These are phyloP conservation scores for Hypomontagnella submonticulosa DNA, from an alignment of 495 filamentous ascomycete genomes.

Conservation along the genomic window DNA sequence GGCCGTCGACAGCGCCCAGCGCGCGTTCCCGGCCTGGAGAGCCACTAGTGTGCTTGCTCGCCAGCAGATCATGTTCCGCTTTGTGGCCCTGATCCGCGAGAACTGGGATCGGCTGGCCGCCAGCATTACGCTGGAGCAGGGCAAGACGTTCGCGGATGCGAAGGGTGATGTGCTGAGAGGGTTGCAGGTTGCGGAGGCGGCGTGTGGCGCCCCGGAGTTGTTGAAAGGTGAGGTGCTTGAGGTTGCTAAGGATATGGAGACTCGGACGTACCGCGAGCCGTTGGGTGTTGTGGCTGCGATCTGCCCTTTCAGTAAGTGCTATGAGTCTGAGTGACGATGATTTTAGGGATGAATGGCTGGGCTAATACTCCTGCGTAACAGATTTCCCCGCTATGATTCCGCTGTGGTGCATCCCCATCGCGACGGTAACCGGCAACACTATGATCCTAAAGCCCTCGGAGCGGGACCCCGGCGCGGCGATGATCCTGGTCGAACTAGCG, in stretches of 20 bases:
- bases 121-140: conserved; percentile 96
- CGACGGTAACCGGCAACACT: conserved; percentile 93
- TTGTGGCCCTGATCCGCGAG: conserved; percentile 85
- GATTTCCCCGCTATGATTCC: conserved; percentile 99
- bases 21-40: conserved; percentile 90
- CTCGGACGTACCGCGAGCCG: conserved; percentile 89
- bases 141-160: conserved; percentile 97
- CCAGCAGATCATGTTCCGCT: conserved; percentile 99
- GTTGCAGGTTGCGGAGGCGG: conserved; percentile 95
- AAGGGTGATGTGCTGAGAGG: conserved; percentile 95
- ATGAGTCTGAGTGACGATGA: neutral
- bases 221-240: conserved; percentile 94
- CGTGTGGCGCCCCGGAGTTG: conserved; percentile 93
- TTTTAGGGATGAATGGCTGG: neutral
- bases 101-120: conserved; percentile 97
- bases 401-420: conserved; percentile 95
- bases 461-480: conserved; percentile 95
- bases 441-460: conserved; percentile 97
- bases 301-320: conserved; percentile 93
- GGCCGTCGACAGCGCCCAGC: conserved; percentile 86
- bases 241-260: conserved; percentile 99
- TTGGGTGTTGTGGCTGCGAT: conserved; percentile 96
- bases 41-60: conserved; percentile 82
- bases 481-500: conserved; percentile 95
- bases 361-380: conserved; percentile 50